These are phyloP conservation scores for Scheffersomyces insectosa DNA, from an alignment of 1,139 yeast species.

Conservation along the genomic window DNA sequence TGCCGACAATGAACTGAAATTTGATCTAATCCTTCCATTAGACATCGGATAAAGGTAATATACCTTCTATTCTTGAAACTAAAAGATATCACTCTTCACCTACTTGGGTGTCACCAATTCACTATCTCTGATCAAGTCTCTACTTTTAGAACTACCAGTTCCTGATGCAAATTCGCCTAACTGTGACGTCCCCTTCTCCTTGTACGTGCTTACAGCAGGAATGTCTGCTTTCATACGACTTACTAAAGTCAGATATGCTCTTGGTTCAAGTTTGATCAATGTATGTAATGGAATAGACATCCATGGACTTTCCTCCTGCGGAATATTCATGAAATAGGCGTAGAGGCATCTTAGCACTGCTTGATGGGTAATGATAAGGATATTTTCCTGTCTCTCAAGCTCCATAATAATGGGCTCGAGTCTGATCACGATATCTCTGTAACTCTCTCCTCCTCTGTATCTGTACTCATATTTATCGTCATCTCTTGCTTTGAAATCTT, in stretches of 20 bases:
- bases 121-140: conserved; percentile 42
- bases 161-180: conserved; percentile 56
- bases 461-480: conserved; percentile 94
- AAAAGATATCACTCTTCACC: too few species aligned
- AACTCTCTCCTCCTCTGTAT: conserved; percentile 96
- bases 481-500: conserved; percentile 93
- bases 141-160: conserved; percentile 30
- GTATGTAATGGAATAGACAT: conserved; percentile 98
- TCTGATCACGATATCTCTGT: conserved; percentile 91
- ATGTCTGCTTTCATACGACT: conserved; percentile 91
- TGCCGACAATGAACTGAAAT: too few species aligned
- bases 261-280: conserved; percentile 86
- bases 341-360: conserved; percentile 95
- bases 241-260: conserved; percentile 88
- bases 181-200: conserved; percentile 87
- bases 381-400: conserved; percentile 93
- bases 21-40: too few species aligned
- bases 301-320: conserved; percentile 98
- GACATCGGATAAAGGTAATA: too few species aligned
- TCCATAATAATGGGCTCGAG: conserved; percentile 98
- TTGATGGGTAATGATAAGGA: conserved; percentile 94
- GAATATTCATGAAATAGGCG: conserved; percentile 97
- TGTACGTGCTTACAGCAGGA: conserved; percentile 96
- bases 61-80: too few species aligned
- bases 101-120: conserved; percentile 7